These are phyloP conservation scores for Penicillium canescens DNA, from an alignment of 495 filamentous ascomycete species.

Conservation along the genomic window DNA sequence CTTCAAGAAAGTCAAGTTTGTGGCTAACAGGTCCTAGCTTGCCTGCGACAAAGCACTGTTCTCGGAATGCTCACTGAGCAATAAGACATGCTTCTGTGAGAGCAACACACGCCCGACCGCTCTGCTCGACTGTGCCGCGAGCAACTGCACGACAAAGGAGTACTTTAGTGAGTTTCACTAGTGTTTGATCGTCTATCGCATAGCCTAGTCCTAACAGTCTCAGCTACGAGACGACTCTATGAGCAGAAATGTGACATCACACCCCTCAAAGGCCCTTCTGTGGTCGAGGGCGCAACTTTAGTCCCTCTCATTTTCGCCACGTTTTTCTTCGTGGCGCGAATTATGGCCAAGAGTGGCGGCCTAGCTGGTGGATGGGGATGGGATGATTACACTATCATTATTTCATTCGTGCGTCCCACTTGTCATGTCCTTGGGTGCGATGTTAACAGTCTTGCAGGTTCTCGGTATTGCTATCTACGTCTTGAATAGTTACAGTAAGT, in stretches of 20 bases:
- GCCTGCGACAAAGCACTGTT: slow-evolving; percentile 7
- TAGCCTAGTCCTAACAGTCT: slow-evolving; percentile 1
- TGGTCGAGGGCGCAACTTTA: slow-evolving; percentile 13
- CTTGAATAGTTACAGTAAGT: slow-evolving; percentile 20
- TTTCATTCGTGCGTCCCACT: slow-evolving; percentile 21
- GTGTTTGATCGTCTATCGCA: not conserved
- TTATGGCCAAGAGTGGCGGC: slow-evolving; percentile 25
- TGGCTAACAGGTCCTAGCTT: not conserved
- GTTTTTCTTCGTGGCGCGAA: slow-evolving; percentile 25
- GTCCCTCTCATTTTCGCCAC: slow-evolving; percentile 25
- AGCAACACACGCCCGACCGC: slow-evolving; percentile 4
- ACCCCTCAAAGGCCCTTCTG: slow-evolving; percentile 8
- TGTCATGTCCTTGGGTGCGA: too few species aligned
- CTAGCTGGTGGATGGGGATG: slow-evolving; percentile 35
- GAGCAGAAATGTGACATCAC: slow-evolving; percentile 22
- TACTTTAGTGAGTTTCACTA: slow-evolving; percentile 18
- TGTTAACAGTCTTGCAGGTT: slow-evolving; percentile 12
- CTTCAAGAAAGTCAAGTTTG: too few species aligned
- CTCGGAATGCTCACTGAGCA: slow-evolving; percentile 12
- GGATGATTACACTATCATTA: slow-evolving; percentile 32
- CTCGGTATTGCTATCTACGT: slow-evolving; percentile 21
- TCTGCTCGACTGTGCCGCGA: slow-evolving; percentile 12
- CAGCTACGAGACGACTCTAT: slow-evolving; percentile 21
- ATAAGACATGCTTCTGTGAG: slow-evolving; percentile 15
- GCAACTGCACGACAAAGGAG: slow-evolving; percentile 18